Evolutionary conservation across 2,329 filamentous ascomycete genomes (phyloP).

Genomic region (Alternaria rosae): DNA sequence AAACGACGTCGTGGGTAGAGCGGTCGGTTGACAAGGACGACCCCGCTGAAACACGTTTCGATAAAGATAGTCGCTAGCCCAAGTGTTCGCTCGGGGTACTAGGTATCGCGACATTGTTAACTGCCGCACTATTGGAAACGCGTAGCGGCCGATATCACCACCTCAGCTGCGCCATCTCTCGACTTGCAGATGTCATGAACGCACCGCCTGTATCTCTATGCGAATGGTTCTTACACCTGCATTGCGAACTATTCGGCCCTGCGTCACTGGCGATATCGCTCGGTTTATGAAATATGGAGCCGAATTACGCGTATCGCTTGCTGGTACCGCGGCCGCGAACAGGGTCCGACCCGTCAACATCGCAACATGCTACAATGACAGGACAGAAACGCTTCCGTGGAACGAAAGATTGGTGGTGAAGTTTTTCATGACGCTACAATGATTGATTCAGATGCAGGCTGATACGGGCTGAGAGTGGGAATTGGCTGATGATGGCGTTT

Average conservation of each 20-base stretch:
- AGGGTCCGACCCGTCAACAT: background rate
- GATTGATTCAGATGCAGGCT: slow-evolving; percentile 3
- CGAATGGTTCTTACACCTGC: background rate
- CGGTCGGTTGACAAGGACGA: background rate
- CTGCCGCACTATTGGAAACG: slow-evolving; percentile 6
- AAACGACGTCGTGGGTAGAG: background rate
- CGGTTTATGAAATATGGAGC: slow-evolving; percentile 1
- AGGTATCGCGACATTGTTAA: background rate
- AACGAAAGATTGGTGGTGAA: background rate
- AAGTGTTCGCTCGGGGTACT: background rate
- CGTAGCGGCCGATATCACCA: background rate
- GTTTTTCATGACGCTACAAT: background rate
- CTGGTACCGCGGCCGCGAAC: background rate
- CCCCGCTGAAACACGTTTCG: slow-evolving; percentile 13
- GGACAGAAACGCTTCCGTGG: background rate
- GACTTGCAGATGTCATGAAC: background rate
- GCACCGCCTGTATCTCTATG: background rate
- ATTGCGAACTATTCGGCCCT: background rate
- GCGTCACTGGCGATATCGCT: background rate
- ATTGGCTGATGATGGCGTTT: slow-evolving; percentile 5
- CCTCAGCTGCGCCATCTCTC: slow-evolving; percentile 4
- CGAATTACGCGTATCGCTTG: slow-evolving; percentile 8
- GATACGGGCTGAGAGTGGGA: background rate
- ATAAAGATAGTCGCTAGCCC: slow-evolving; percentile 5
- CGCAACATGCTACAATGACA: background rate